phyloP scores from a whole-genome alignment of 768 basidiomycete species.

The Kwoniella dendrophila region DNA sequence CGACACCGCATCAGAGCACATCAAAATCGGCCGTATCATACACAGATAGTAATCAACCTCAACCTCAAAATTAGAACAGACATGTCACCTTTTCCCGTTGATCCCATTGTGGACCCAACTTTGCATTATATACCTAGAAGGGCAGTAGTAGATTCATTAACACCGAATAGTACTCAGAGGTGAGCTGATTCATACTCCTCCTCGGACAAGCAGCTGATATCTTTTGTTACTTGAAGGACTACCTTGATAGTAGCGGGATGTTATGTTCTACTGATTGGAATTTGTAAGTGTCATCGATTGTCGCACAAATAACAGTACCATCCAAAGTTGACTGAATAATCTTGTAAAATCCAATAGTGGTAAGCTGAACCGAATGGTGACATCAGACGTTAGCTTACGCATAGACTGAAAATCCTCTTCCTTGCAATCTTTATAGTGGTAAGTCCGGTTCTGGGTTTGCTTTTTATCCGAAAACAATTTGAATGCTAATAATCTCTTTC shows the following conservation, averaged over 20 bases:
- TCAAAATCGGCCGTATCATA: not conserved
- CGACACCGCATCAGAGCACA: not conserved
- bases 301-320: no score
- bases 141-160: conserved; percentile 25
- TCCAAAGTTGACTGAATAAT: no score
- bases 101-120: not conserved
- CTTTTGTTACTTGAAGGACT: conserved; percentile 26
- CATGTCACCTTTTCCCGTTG: conserved; percentile 16
- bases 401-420: no score
- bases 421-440: conserved; percentile 30
- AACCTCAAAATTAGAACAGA: not conserved
- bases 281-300: conserved; percentile 36
- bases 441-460: conserved; percentile 7
- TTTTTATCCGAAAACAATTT: no score
- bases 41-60: not conserved
- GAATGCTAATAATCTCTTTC: no score
- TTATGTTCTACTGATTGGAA: conserved; percentile 51
- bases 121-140: conserved; percentile 21
- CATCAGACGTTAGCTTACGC: no score
- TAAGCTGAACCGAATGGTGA: no score
- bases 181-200: conserved; percentile 10
- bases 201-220: not conserved
- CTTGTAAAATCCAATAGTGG: not conserved
- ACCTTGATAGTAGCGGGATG: conserved; percentile 53
- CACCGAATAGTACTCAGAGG: conserved; percentile 41